phyloP scores from a whole-genome alignment of 2,329 filamentous ascomycete genomes.

The Exophiala dermatitidis region DNA sequence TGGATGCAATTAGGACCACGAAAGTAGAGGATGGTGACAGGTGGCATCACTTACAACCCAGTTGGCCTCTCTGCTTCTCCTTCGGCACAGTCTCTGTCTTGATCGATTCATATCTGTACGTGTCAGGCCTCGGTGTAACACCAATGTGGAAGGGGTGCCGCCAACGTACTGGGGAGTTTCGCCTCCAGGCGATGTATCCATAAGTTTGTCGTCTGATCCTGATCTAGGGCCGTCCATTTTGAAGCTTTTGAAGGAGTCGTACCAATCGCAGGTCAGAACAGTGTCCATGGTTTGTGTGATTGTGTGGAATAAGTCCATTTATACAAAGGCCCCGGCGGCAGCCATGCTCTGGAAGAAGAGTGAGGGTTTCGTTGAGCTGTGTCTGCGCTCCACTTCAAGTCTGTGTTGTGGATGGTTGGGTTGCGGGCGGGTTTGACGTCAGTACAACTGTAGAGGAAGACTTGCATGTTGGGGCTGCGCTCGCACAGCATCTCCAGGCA shows the following conservation, averaged over 20 bases:
- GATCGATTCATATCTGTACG: constrained; percentile 51
- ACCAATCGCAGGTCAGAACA: constrained; percentile 25
- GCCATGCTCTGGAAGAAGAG: neutral
- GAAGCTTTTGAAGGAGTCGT: constrained; percentile 20
- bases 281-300: constrained; percentile 23
- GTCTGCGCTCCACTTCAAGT: neutral
- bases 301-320: constrained; percentile 26
- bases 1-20: constrained; percentile 11
- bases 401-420: neutral
- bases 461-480: no score
- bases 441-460: neutral
- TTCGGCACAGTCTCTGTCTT: constrained; percentile 45
- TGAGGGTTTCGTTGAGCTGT: neutral
- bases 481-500: no score
- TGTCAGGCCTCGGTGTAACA: neutral
- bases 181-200: constrained; percentile 55
- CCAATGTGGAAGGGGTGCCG: constrained; percentile 1
- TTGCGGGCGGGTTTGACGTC: neutral
- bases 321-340: constrained; percentile 1
- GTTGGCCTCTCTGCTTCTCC: constrained; percentile 50
- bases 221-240: constrained; percentile 9
- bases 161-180: constrained; percentile 49
- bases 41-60: constrained; percentile 41
- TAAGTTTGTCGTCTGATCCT: constrained; percentile 37
- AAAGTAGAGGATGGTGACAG: neutral